These are phyloP conservation scores for Phytopythium helicoides DNA, from an alignment of 352 stramenopile genomes.

Conservation along the genomic window DNA sequence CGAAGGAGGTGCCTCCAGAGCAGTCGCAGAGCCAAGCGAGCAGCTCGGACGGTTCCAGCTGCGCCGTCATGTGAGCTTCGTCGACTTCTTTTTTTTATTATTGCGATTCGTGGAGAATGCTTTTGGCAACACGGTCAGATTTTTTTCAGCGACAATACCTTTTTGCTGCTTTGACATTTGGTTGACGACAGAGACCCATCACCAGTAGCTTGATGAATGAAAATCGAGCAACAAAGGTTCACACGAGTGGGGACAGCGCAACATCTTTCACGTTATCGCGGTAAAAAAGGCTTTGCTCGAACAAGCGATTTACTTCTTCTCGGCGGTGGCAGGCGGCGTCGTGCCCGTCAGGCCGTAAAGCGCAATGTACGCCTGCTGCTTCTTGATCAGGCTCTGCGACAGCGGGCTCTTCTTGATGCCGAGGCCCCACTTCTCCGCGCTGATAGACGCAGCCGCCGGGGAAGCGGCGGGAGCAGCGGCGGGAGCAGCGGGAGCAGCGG, in stretches of 20 bases:
- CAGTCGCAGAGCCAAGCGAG: not conserved
- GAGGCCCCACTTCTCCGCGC: conserved; percentile 70
- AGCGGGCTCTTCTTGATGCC: conserved; percentile 81
- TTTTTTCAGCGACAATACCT: too few relatives aligned
- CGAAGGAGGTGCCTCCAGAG: not conserved
- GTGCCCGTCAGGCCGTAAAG: conserved; percentile 82
- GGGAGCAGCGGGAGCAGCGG: conserved; percentile 21
- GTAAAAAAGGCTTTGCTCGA: too few relatives aligned
- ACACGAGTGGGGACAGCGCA: too few relatives aligned
- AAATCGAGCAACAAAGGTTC: too few relatives aligned
- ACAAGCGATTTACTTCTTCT: conserved; percentile 37
- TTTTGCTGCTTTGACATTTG: too few relatives aligned
- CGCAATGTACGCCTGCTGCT: conserved; percentile 83
- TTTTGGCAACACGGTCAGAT: too few relatives aligned
- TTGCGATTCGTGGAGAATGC: not conserved
- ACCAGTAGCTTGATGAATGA: too few relatives aligned
- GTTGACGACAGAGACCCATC: too few relatives aligned
- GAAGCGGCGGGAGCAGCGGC: conserved; percentile 6
- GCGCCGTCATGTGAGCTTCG: conserved; percentile 1
- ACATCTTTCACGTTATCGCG: too few relatives aligned
- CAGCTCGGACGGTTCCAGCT: conserved; percentile 2
- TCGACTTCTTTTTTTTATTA: not conserved
- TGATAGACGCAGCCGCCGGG: conserved; percentile 7
- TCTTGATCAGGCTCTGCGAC: conserved; percentile 77
- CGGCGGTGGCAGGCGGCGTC: conserved; percentile 38